Conservation (phyloP, 108 stramenopile species). For the Fragilaria radians region DNA sequence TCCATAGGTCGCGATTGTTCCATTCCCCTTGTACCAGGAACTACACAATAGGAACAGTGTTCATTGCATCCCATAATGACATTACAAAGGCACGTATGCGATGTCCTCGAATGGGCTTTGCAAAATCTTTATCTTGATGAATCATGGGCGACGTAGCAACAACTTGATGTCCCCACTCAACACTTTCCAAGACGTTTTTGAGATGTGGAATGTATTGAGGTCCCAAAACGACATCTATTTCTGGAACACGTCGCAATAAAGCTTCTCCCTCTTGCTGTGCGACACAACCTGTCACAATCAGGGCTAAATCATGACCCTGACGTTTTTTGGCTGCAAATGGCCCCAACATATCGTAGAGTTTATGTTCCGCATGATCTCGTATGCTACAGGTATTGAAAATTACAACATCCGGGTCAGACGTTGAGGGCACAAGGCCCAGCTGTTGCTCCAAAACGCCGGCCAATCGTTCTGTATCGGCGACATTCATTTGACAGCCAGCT, state of each 20-base stretch:
- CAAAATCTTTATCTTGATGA: constrained; percentile 39
- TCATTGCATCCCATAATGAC: constrained; percentile 97
- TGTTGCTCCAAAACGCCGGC: constrained; percentile 86
- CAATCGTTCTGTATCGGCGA: constrained; percentile 94
- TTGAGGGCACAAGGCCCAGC: constrained; percentile 58
- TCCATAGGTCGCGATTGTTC: constrained; percentile 92
- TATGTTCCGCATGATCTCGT: constrained; percentile 96
- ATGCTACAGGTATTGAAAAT: constrained; percentile 95
- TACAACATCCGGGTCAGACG: constrained; percentile 74
- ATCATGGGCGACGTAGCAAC: constrained; percentile 64
- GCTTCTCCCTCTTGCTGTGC: constrained; percentile 96
- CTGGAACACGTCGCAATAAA: constrained; percentile 81
- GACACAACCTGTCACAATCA: constrained; percentile 95
- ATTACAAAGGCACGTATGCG: constrained; percentile 81
- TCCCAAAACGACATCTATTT: constrained; percentile 92
- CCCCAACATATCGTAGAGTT: constrained; percentile 69
- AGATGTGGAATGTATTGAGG: constrained; percentile 70
- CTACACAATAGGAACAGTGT: constrained; percentile 96
- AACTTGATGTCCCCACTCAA: constrained; percentile 59
- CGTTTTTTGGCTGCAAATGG: constrained; percentile 78
- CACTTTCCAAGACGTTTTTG: constrained; percentile 47
- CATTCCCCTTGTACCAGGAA: constrained; percentile 92
- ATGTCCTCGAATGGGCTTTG: constrained; percentile 51
- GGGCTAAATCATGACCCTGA: constrained; percentile 79
- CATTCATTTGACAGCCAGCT: constrained; percentile 98